Evolutionary conservation across 768 basidiomycete genomes (phyloP).

Genomic region (Boletus eberwhitei): DNA sequence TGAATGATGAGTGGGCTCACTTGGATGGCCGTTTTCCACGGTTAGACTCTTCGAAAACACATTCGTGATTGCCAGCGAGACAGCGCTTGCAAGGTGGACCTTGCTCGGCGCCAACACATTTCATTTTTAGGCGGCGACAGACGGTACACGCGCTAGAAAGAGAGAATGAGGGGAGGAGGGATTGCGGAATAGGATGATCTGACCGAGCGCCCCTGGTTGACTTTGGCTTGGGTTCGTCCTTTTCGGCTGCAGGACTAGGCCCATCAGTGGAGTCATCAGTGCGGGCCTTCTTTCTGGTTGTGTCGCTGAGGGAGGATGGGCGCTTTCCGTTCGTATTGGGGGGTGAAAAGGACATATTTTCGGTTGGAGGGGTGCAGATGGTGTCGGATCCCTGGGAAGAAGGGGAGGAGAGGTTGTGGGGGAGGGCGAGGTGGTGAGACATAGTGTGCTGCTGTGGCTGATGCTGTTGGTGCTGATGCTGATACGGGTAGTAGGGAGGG

Average conservation of each 20-base stretch:
- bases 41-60: slow-evolving; percentile 96
- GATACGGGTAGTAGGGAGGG: slow-evolving; percentile 57
- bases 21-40: slow-evolving; percentile 87
- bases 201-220: slow-evolving; percentile 84
- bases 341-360: slow-evolving; percentile 49
- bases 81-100: slow-evolving; percentile 93
- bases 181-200: slow-evolving; percentile 16
- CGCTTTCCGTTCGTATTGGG: slow-evolving; percentile 65
- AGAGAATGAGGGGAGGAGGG: slow-evolving; percentile 10
- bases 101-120: slow-evolving; percentile 86
- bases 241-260: slow-evolving; percentile 52
- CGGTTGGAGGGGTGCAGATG: slow-evolving; percentile 69
- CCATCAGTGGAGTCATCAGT: slow-evolving; percentile 52
- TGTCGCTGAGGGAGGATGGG: slow-evolving; percentile 48
- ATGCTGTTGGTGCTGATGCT: slow-evolving; percentile 46
- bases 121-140: slow-evolving; percentile 91
- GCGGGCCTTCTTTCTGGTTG: slow-evolving; percentile 53
- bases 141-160: slow-evolving; percentile 78
- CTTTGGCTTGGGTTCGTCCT: slow-evolving; percentile 73
- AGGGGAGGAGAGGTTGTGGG: slow-evolving; percentile 67
- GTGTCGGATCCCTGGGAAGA: slow-evolving; percentile 79
- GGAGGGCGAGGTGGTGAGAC: slow-evolving; percentile 53
- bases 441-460: slow-evolving; percentile 44
- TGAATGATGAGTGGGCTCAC: slow-evolving; percentile 38
- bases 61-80: slow-evolving; percentile 74